phyloP scores from a whole-genome alignment of 768 basidiomycete genomes.

The Plicaturopsis crispa region DNA sequence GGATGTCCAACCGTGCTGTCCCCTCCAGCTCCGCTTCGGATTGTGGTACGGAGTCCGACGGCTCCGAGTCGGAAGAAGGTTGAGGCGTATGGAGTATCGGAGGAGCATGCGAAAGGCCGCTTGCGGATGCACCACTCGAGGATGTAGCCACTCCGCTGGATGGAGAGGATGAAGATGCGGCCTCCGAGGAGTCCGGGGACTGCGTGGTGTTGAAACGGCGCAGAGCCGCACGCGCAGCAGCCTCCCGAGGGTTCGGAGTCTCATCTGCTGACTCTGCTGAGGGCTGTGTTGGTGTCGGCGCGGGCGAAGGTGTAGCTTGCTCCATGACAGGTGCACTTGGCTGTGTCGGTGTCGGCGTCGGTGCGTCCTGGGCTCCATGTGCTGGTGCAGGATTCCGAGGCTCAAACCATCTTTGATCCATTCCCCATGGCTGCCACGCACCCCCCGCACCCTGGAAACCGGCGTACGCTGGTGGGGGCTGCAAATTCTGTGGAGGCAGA shows the following conservation, averaged over 20 bases:
- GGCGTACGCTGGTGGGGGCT: conserved; percentile 44
- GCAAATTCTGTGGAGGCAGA: conserved; percentile 20
- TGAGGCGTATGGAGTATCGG: no score
- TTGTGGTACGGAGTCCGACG: conserved; percentile 2
- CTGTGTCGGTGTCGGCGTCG: background rate
- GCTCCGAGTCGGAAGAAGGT: conserved; percentile 6
- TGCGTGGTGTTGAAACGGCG: conserved; percentile 31
- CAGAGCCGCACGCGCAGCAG: conserved; percentile 64
- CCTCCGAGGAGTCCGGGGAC: conserved; percentile 4
- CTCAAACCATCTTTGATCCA: conserved; percentile 17
- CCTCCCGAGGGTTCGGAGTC: conserved; percentile 33
- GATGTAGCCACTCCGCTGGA: conserved; percentile 1
- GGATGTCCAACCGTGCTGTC: conserved; percentile 13
- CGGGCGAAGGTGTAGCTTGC: conserved; percentile 9
- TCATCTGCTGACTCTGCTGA: conserved; percentile 6
- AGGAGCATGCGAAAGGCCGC: conserved; percentile 3
- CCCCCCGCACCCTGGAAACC: conserved; percentile 62
- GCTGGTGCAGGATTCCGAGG: background rate
- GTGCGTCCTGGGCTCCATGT: background rate
- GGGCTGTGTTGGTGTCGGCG: conserved; percentile 7
- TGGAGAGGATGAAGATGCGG: conserved; percentile 7
- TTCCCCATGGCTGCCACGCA: conserved; percentile 61
- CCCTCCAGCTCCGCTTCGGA: conserved; percentile 5
- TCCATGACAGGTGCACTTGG: conserved; percentile 8
- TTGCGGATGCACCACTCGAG: background rate